Evolutionary conservation across 768 basidiomycete genomes (phyloP).

Genomic region (Macrolepiota dolichaula): DNA sequence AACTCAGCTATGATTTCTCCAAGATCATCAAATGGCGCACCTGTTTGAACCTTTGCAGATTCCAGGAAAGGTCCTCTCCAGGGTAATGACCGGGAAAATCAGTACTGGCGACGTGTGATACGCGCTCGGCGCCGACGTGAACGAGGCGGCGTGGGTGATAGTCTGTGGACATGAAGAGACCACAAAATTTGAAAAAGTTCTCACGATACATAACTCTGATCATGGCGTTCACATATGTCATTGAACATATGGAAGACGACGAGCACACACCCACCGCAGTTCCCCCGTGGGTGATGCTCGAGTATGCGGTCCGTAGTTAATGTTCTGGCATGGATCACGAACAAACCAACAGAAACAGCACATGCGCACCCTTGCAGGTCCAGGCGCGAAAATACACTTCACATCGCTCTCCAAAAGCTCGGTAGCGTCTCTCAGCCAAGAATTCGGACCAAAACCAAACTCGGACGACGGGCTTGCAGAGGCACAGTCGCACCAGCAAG

Average conservation of each 20-base stretch:
- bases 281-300: constrained; percentile 89
- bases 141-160: constrained; percentile 52
- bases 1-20: constrained; percentile 6
- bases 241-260: constrained; percentile 95
- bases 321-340: background rate
- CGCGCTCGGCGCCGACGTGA: constrained; percentile 63
- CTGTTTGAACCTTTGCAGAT: constrained; percentile 68
- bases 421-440: constrained; percentile 42
- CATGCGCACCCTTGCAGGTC: constrained; percentile 78
- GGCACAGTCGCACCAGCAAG: constrained; percentile 44
- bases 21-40: constrained; percentile 39
- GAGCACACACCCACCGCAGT: constrained; percentile 68
- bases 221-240: constrained; percentile 51
- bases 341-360: constrained; percentile 35
- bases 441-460: constrained; percentile 7
- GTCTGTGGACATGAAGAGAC: constrained; percentile 6
- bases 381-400: constrained; percentile 66
- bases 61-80: constrained; percentile 83
- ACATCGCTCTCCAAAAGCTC: constrained; percentile 83
- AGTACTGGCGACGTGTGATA: constrained; percentile 80
- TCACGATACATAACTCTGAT: constrained; percentile 10
- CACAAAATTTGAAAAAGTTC: background rate
- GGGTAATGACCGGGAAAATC: constrained; percentile 91
- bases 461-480: constrained; percentile 28
- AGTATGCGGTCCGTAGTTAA: constrained; percentile 64